phyloP scores from a whole-genome alignment of 2,329 filamentous ascomycete species.

The Fusarium guadeloupense region DNA sequence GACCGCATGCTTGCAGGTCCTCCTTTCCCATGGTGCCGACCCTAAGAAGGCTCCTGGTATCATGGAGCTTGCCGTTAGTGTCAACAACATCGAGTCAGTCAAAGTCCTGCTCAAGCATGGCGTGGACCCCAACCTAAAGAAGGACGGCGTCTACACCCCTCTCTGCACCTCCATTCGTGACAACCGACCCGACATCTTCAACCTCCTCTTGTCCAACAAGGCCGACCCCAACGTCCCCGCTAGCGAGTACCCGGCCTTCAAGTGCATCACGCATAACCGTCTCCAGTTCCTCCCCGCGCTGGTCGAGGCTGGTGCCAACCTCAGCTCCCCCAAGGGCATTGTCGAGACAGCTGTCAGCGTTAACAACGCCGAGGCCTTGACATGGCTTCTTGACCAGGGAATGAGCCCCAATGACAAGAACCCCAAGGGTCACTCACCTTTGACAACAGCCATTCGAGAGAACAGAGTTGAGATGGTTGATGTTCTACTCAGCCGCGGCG shows the following conservation, averaged over 20 bases:
- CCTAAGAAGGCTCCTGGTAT: constrained; percentile 67
- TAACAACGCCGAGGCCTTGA: constrained; percentile 68
- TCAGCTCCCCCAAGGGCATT: constrained; percentile 70
- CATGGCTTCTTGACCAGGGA: constrained; percentile 68
- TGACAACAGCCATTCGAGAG: constrained; percentile 73
- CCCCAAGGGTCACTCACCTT: constrained; percentile 66
- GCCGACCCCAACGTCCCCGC: constrained; percentile 71
- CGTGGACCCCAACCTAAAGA: constrained; percentile 68
- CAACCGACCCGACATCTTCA: constrained; percentile 68
- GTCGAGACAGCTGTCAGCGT: constrained; percentile 70
- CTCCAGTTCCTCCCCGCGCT: constrained; percentile 68
- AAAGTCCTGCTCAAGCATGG: constrained; percentile 65
- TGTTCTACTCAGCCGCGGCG: constrained; percentile 65
- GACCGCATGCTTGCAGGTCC: constrained; percentile 64
- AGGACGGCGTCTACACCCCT: constrained; percentile 74
- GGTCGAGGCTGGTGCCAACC: constrained; percentile 67
- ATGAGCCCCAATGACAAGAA: constrained; percentile 69
- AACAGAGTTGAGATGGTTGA: constrained; percentile 68
- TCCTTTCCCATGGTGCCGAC: constrained; percentile 69
- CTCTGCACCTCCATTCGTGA: constrained; percentile 75
- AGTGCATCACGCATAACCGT: constrained; percentile 73
- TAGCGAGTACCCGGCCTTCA: constrained; percentile 72
- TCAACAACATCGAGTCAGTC: constrained; percentile 71
- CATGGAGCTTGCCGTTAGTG: constrained; percentile 70
- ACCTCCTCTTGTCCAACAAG: constrained; percentile 64